These are phyloP conservation scores for Jatropha curcas DNA, from an alignment of 345 rosid genomes.

Conservation along the genomic window DNA sequence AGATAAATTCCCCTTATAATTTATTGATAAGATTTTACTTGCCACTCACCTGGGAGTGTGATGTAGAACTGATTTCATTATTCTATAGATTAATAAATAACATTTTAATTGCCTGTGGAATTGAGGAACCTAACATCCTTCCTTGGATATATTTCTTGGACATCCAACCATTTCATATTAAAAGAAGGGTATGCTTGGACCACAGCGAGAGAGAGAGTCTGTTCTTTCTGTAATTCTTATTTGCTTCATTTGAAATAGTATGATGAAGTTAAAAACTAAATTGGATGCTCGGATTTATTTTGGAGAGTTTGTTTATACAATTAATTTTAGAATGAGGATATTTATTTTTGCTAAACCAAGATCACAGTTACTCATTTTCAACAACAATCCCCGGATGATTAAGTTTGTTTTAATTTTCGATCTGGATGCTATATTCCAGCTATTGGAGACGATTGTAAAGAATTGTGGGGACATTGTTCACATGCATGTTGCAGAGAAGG, in stretches of 20 bases:
- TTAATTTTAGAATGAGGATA: background rate
- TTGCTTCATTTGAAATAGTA: background rate
- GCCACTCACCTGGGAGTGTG: background rate
- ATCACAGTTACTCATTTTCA: too few relatives aligned
- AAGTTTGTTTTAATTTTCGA: conserved; percentile 23
- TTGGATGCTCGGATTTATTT: background rate
- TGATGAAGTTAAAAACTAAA: background rate
- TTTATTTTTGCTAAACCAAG: background rate
- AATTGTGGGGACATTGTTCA: conserved; percentile 99
- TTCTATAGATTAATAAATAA: background rate
- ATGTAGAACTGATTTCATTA: background rate
- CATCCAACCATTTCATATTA: background rate
- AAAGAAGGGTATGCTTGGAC: background rate
- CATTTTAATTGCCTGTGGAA: background rate
- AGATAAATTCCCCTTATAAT: background rate
- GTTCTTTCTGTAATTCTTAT: background rate
- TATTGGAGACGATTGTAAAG: conserved; percentile 94
- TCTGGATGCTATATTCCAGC: conserved; percentile 44
- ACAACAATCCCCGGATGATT: conserved; percentile 4
- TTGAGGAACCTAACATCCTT: background rate
- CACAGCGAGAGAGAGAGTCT: background rate
- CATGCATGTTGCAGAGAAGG: conserved; percentile 99
- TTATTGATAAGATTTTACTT: background rate
- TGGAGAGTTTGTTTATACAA: background rate
- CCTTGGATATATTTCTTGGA: background rate